A percentile compares a stretch with the other conserved stretches of the same genome.
phyloP scores from a whole-genome alignment of 345 rosid genomes.

The Excoecaria cochinchinensis region DNA sequence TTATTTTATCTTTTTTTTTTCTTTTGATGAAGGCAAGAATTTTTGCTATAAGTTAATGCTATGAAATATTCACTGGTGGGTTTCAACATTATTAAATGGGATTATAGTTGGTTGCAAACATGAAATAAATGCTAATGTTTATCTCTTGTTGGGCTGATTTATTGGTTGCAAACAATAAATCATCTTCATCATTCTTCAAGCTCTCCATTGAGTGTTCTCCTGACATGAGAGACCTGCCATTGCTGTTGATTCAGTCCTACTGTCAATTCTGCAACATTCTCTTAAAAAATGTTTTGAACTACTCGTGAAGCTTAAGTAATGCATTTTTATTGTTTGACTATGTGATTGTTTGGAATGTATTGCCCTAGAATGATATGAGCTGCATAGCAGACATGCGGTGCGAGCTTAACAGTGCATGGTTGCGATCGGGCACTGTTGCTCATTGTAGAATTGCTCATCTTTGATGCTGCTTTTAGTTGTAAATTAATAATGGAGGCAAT shows the following conservation, averaged over 20 bases:
- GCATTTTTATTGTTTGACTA: background rate
- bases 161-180: too few relatives aligned
- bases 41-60: background rate
- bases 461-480: background rate
- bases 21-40: too few relatives aligned
- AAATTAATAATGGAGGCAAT: background rate
- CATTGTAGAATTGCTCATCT: background rate
- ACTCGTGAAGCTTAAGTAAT: background rate
- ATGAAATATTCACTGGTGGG: background rate
- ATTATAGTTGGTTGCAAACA: background rate
- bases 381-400: background rate
- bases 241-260: background rate
- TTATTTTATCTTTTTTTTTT: too few relatives aligned
- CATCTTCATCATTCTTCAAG: too few relatives aligned
- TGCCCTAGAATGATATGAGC: background rate
- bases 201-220: background rate
- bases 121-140: background rate
- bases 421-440: background rate
- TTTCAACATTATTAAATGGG: background rate
- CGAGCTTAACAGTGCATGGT: background rate
- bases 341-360: too few relatives aligned
- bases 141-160: background rate
- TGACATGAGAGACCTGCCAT: background rate
- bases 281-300: background rate
- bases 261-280: background rate